Evolutionary conservation across 176 grass and related monocot genomes (phyloP).

Genomic region (Rhynchospora pubera): DNA sequence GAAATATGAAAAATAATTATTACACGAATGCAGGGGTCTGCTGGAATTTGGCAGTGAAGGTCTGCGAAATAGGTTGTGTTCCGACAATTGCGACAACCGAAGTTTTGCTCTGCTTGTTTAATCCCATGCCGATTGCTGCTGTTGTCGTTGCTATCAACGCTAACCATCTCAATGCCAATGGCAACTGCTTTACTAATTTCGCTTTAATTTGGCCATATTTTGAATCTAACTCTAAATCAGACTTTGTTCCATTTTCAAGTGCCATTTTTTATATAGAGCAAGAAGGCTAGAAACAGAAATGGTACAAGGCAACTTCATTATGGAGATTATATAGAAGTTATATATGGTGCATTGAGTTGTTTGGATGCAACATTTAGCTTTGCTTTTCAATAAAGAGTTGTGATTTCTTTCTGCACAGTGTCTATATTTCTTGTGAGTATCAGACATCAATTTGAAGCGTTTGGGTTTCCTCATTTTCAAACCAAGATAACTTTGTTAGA

Average conservation of each 20-base stretch:
- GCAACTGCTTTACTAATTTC: conserved; percentile 24
- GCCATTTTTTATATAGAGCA: conserved; percentile 27
- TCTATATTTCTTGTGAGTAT: conserved; percentile 11
- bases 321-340: conserved; percentile 13
- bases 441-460: conserved; percentile 1
- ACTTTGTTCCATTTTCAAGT: conserved; percentile 32
- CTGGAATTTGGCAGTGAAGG: conserved; percentile 53
- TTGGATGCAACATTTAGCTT: neutral
- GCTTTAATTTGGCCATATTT: conserved; percentile 8
- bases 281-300: neutral
- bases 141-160: conserved; percentile 26
- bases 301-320: neutral
- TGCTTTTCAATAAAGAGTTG: neutral
- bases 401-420: neutral
- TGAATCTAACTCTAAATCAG: neutral
- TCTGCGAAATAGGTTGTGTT: conserved; percentile 44
- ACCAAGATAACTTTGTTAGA: neutral
- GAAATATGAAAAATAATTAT: neutral
- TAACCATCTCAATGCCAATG: conserved; percentile 33
- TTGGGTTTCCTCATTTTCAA: conserved; percentile 14
- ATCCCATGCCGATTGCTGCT: conserved; percentile 53
- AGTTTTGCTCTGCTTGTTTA: conserved; percentile 57
- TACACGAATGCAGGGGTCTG: conserved; percentile 73
- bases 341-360: neutral
- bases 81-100: conserved; percentile 57